These are phyloP conservation scores for Alternaria novae-zelandiae DNA, from an alignment of 2,329 filamentous ascomycete genomes.

Conservation along the genomic window DNA sequence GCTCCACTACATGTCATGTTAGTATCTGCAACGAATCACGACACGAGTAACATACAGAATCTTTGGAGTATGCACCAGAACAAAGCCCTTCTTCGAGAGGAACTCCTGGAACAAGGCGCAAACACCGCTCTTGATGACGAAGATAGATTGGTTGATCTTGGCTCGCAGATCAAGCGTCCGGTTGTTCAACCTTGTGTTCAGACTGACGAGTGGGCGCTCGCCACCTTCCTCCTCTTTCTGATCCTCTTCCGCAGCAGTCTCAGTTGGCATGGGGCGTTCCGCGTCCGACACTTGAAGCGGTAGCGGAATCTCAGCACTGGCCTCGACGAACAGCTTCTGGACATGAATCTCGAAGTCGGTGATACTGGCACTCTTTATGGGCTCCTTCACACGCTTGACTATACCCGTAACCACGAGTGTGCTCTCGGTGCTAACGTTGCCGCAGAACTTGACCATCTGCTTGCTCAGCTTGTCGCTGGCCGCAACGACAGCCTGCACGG, in stretches of 20 bases:
- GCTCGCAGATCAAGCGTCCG: constrained; percentile 90
- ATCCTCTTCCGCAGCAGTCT: constrained; percentile 55
- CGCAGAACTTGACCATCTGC: constrained; percentile 95
- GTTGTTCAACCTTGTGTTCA: constrained; percentile 89
- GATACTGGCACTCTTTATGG: constrained; percentile 86
- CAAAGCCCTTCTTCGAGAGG: constrained; percentile 75
- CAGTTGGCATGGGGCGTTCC: constrained; percentile 56
- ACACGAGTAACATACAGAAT: constrained; percentile 24
- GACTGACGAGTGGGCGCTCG: constrained; percentile 72
- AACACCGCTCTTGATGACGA: constrained; percentile 71
- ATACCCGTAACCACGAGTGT: constrained; percentile 81
- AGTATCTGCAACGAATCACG: background rate
- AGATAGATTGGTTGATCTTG: constrained; percentile 88
- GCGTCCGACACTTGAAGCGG: constrained; percentile 65
- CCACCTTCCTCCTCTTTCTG: constrained; percentile 61
- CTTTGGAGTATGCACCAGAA: constrained; percentile 87
- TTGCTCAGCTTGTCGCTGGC: constrained; percentile 69
- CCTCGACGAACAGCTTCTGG: constrained; percentile 80
- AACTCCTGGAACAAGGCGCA: constrained; percentile 78
- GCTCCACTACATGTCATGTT: constrained; percentile 59
- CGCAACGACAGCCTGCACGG: constrained; percentile 80
- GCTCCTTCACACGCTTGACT: constrained; percentile 82
- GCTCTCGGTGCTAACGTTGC: constrained; percentile 76
- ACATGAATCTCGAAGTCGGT: constrained; percentile 86
- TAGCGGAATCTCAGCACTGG: constrained; percentile 65